phyloP scores from a whole-genome alignment of 768 basidiomycete species.

The Pleurotus djamor region DNA sequence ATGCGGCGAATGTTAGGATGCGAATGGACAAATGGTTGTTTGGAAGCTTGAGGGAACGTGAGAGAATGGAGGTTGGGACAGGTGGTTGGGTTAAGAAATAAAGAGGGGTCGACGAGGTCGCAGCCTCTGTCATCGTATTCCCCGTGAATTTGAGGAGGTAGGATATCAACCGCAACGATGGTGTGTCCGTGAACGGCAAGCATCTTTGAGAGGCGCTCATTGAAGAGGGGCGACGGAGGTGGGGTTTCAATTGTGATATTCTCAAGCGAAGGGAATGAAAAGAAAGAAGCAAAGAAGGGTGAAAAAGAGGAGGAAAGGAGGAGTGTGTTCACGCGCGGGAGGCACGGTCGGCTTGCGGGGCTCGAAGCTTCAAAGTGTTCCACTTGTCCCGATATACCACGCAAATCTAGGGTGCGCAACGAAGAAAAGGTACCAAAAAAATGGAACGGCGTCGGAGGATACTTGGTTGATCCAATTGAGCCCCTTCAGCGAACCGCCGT shows the following conservation, averaged over 20 bases:
- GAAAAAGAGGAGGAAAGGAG: constrained; percentile 38
- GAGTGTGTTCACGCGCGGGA: constrained; percentile 41
- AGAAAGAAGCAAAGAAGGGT: constrained; percentile 31
- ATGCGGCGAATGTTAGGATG: constrained; percentile 42
- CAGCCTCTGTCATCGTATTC: constrained; percentile 28
- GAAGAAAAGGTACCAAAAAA: constrained; percentile 37
- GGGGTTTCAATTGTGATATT: constrained; percentile 37
- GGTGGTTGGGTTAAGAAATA: constrained; percentile 37
- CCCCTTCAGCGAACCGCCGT: constrained; percentile 37
- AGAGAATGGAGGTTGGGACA: constrained; percentile 47
- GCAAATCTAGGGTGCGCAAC: constrained; percentile 44
- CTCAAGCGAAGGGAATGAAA: constrained; percentile 39
- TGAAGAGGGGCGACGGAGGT: constrained; percentile 12
- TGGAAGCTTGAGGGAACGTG: constrained; percentile 33
- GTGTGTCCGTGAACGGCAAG: constrained; percentile 38
- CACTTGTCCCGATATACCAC: constrained; percentile 25
- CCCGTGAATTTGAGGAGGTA: constrained; percentile 31
- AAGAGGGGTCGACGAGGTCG: constrained; percentile 33
- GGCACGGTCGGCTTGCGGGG: constrained; percentile 25
- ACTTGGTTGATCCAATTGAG: constrained; percentile 41
- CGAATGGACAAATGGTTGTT: constrained; percentile 13
- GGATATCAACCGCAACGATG: constrained; percentile 34
- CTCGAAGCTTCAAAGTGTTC: background rate
- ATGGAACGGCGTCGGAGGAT: constrained; percentile 21
- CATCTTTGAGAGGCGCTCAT: constrained; percentile 29